Base-by-base conservation (phyloP, 1,284 basidiomycete genomes). In the Papiliotrema flavescens region DNA sequence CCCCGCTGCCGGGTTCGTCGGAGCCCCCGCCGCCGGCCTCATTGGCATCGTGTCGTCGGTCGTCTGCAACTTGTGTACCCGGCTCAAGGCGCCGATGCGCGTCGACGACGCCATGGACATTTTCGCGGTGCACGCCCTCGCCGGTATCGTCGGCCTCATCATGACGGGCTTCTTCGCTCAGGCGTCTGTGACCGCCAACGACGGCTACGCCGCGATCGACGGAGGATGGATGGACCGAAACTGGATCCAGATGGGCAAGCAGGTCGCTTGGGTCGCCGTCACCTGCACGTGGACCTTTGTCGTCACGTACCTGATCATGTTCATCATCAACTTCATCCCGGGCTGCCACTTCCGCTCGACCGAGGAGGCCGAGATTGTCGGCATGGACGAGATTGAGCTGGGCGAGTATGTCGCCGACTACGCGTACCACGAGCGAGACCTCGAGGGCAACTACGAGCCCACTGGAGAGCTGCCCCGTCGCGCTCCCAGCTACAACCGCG, bases 41-140 rank as follows among this genome's bases (percentile, higher is more conserved):
- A 82, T 89, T 63, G 94, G 93, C 41, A 77, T 89, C 57, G 75
- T 89, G 32, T 82, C 88, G 1, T 89, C 89, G 2, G 82, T 79
- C 1, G 72, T 88, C 17, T 91, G 89, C 74, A 95, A 96, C 76
- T 88, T 90, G 77, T 86, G 87, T 35, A 95, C 93, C 3, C 86
- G 90, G 66, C 70, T 92, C 84, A 80, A 79, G 84, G 74, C 59
- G 41, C 63, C 66, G 4, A 78, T 78, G 75, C 65, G 75, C 41
- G 76, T 78, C 58, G 75, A 64, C 47, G 65, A 69, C 54, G 69
- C 72, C 8, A 75, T 76, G 75, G 88, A 91, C 82, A 81, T 91
- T 55, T 90, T 88, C 71, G 87, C 89, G n/a, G 88, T 91, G 66
- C 91, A 98, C 79, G 92, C 88, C 41, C 77, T 97, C 19, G 90